Percentiles rank a stretch among this genome's conserved stretches.
These are phyloP conservation scores for Zygosaccharomyces bailii DNA, from an alignment of 805 yeast species.

Conservation along the genomic window DNA sequence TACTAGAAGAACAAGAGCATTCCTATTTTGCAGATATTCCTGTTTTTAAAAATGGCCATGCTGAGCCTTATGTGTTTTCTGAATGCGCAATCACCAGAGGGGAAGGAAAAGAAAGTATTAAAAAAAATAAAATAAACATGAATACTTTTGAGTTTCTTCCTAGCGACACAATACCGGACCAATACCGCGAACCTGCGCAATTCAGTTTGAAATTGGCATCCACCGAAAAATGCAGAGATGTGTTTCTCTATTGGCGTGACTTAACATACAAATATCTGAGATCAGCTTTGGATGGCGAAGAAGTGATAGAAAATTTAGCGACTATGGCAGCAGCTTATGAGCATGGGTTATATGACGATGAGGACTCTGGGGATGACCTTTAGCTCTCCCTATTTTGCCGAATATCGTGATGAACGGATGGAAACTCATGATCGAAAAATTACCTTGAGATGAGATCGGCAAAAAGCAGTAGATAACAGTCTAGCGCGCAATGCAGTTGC, in stretches of 20 bases:
- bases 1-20: constrained; percentile 16
- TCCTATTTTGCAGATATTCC: constrained; percentile 24
- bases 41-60: constrained; percentile 11
- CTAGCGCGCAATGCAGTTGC: background rate
- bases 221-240: constrained; percentile 32
- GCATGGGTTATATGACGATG: constrained; percentile 49
- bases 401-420: constrained; percentile 3
- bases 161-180: constrained; percentile 31
- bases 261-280: constrained; percentile 33
- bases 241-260: constrained; percentile 32
- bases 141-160: constrained; percentile 24
- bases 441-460: constrained; percentile 4
- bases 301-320: constrained; percentile 48
- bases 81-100: constrained; percentile 23
- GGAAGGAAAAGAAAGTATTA: background rate
- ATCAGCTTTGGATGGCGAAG: constrained; percentile 50
- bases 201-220: constrained; percentile 18
- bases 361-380: constrained; percentile 41
- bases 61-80: constrained; percentile 21
- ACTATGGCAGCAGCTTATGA: constrained; percentile 46
- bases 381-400: background rate
- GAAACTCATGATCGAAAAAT: background rate
- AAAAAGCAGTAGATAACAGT: background rate
- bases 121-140: constrained; percentile 10
- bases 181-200: constrained; percentile 14